Conservation (phyloP, 2,329 filamentous ascomycete genomes). For the Fusarium brevicatenulatum region DNA sequence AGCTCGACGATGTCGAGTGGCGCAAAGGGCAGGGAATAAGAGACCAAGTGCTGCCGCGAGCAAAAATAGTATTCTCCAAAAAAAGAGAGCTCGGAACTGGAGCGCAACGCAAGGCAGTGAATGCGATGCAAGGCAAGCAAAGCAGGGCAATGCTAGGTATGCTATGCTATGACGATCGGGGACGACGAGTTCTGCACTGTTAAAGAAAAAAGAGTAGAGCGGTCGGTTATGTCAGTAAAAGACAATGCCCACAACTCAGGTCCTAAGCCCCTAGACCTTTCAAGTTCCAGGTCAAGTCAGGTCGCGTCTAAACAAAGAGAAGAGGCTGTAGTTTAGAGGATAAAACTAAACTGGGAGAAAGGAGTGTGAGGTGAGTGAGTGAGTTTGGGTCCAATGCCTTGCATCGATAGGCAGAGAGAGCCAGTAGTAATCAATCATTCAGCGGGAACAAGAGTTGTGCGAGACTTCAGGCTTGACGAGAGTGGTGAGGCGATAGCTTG, state of each 20-base stretch:
- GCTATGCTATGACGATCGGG: conserved; percentile 30
- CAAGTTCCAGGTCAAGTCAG: conserved; percentile 14
- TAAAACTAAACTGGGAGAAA: conserved; percentile 32
- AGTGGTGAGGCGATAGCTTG: conserved; percentile 29
- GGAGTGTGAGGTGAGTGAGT: conserved; percentile 16
- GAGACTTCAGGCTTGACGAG: conserved; percentile 11
- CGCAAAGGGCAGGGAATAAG: conserved; percentile 15
- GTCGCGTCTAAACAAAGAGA: conserved; percentile 31
- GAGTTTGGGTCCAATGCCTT: conserved; percentile 24
- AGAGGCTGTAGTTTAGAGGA: conserved; percentile 11
- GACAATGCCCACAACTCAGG: conserved; percentile 34
- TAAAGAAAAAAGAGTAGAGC: conserved; percentile 33
- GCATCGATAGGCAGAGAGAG: conserved; percentile 25
- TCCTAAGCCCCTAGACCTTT: conserved; percentile 26
- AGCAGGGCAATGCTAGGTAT: conserved; percentile 1
- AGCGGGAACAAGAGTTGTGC: conserved; percentile 35
- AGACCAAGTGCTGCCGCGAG: not conserved
- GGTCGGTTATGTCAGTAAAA: conserved; percentile 42
- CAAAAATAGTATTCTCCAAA: conserved; percentile 31
- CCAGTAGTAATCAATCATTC: conserved; percentile 35
- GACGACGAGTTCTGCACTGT: conserved; percentile 25
- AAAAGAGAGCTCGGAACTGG: conserved; percentile 12
- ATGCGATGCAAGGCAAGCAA: conserved; percentile 22
- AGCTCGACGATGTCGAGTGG: conserved; percentile 33
- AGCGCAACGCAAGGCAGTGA: conserved; percentile 20